Evolutionary conservation across 2,329 filamentous ascomycete genomes (phyloP).

Genomic region (Sarocladiaceae sp.): DNA sequence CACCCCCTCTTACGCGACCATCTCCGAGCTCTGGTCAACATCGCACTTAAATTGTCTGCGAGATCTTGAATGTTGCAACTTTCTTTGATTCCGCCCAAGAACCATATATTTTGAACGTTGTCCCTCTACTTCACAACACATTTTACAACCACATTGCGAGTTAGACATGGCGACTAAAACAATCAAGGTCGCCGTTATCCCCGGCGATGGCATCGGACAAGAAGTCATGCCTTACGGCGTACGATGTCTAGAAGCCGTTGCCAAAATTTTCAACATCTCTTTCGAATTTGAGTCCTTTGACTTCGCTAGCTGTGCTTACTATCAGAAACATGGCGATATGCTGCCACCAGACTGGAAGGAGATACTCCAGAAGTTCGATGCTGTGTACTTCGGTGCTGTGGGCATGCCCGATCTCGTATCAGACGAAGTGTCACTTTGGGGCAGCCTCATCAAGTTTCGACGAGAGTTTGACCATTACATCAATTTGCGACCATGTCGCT

Average conservation of each 20-base stretch:
- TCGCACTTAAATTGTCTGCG: too few relatives aligned
- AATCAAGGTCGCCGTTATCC: conserved; percentile 55
- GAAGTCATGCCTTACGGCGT: conserved; percentile 65
- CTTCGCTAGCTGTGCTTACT: conserved; percentile 63
- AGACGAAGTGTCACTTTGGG: conserved; percentile 65
- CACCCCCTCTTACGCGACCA: too few relatives aligned
- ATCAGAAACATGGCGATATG: conserved; percentile 37
- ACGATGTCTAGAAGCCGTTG: conserved; percentile 50
- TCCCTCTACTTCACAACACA: too few relatives aligned
- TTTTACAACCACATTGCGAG: too few relatives aligned
- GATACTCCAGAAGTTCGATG: conserved; percentile 54
- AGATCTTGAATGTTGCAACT: too few relatives aligned
- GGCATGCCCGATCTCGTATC: conserved; percentile 52
- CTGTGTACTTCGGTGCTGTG: conserved; percentile 65
- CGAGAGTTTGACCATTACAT: conserved; percentile 65
- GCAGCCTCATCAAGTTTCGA: conserved; percentile 61
- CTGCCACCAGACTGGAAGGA: conserved; percentile 43
- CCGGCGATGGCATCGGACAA: conserved; percentile 65
- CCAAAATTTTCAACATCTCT: conserved; percentile 43
- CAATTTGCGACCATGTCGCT: conserved; percentile 60
- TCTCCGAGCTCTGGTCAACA: too few relatives aligned
- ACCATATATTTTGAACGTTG: too few relatives aligned
- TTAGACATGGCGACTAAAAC: too few relatives aligned
- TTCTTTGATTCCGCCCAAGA: too few relatives aligned
- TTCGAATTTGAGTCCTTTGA: conserved; percentile 59